Conservation (phyloP, 2,329 filamentous ascomycete species). For the Sclerotinia borealis region DNA sequence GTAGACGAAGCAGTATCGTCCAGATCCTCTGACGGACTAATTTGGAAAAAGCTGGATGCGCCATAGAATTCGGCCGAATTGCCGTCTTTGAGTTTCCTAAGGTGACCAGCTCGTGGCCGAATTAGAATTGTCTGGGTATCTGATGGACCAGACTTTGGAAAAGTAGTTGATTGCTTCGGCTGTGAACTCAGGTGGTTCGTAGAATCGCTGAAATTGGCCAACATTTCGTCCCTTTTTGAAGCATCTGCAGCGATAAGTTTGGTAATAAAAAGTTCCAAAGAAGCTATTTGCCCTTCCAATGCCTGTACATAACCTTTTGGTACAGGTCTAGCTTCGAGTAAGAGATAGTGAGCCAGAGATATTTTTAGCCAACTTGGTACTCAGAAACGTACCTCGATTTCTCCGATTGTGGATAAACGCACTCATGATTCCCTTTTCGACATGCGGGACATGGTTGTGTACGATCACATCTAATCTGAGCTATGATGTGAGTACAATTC, state of each 20-base stretch:
- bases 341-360: background rate
- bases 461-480: slow-evolving; percentile 47
- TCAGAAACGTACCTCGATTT: slow-evolving; percentile 35
- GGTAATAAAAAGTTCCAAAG: slow-evolving; percentile 41
- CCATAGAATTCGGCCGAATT: slow-evolving; percentile 43
- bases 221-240: slow-evolving; percentile 37
- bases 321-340: slow-evolving; percentile 34
- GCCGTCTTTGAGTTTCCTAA: slow-evolving; percentile 35
- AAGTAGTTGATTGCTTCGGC: background rate
- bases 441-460: slow-evolving; percentile 46
- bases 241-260: slow-evolving; percentile 39
- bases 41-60: slow-evolving; percentile 42
- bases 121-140: slow-evolving; percentile 24
- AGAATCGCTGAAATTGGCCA: slow-evolving; percentile 34
- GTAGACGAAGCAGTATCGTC: slow-evolving; percentile 8
- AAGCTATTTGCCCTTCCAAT: slow-evolving; percentile 42
- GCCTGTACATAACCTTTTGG: slow-evolving; percentile 43
- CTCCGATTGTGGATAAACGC: slow-evolving; percentile 37
- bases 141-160: slow-evolving; percentile 4
- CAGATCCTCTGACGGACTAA: slow-evolving; percentile 23
- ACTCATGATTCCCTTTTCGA: slow-evolving; percentile 37
- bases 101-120: slow-evolving; percentile 34
- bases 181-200: slow-evolving; percentile 12
- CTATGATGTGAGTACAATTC: background rate
- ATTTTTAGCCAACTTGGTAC: background rate